These are phyloP conservation scores for Stachybotrys echinatus DNA, from an alignment of 2,329 filamentous ascomycete genomes.

Conservation along the genomic window DNA sequence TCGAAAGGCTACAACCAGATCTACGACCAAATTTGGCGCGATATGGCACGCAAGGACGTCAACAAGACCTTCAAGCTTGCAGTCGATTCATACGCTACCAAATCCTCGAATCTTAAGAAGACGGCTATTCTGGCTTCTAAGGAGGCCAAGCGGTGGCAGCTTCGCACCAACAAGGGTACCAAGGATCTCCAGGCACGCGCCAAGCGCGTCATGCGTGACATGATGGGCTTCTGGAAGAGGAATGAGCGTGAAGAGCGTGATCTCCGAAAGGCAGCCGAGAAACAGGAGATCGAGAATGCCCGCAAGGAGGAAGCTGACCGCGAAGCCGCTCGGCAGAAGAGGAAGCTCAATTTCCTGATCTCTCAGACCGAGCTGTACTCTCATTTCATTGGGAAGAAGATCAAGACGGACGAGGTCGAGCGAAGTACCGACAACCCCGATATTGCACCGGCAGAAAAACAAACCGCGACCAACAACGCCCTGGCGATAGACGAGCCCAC, in stretches of 20 bases:
- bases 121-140: constrained; percentile 95
- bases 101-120: constrained; percentile 94
- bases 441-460: constrained; percentile 48
- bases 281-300: constrained; percentile 92
- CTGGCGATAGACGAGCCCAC: constrained; percentile 47
- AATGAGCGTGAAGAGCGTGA: constrained; percentile 98
- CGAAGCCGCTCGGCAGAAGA: constrained; percentile 94
- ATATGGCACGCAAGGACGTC: constrained; percentile 88
- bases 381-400: constrained; percentile 99
- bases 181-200: constrained; percentile 96
- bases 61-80: constrained; percentile 90
- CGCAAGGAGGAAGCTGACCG: constrained; percentile 96
- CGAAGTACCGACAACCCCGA: constrained; percentile 79
- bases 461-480: constrained; percentile 29
- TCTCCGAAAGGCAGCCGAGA: constrained; percentile 87
- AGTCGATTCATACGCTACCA: constrained; percentile 76
- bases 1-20: constrained; percentile 96
- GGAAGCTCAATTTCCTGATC: constrained; percentile 98
- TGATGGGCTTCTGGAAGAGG: constrained; percentile 99
- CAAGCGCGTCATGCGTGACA: constrained; percentile 98
- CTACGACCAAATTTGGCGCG: constrained; percentile 95
- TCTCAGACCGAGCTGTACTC: constrained; percentile 98
- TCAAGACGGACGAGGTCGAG: constrained; percentile 95
- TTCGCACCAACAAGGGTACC: constrained; percentile 95
- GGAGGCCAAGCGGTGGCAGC: constrained; percentile 94